Evolutionary conservation across 495 filamentous ascomycete genomes (phyloP).

Genomic region (Neurospora sp.): DNA sequence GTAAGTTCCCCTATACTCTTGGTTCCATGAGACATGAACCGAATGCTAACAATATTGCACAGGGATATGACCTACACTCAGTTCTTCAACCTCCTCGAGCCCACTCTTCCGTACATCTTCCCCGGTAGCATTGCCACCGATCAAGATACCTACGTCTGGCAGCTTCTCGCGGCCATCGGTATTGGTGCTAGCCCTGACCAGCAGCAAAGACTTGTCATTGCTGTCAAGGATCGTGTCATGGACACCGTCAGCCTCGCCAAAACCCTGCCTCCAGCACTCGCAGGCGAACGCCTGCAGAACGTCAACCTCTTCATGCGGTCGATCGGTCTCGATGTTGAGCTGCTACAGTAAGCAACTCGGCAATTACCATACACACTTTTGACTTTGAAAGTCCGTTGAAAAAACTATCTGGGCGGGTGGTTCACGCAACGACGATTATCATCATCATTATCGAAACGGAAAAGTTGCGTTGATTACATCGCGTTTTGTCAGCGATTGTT

Average conservation of each 20-base stretch:
- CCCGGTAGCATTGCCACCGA: constrained; percentile 69
- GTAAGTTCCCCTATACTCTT: constrained; percentile 33
- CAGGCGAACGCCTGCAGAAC: constrained; percentile 68
- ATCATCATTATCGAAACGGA: background rate
- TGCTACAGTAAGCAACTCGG: constrained; percentile 54
- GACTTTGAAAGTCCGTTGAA: background rate
- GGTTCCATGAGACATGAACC: background rate
- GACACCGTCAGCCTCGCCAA: constrained; percentile 83
- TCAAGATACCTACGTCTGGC: constrained; percentile 94
- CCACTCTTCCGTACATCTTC: constrained; percentile 73
- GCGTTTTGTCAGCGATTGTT: background rate
- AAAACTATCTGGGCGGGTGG: background rate
- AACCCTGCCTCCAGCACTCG: constrained; percentile 77
- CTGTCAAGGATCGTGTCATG: constrained; percentile 97
- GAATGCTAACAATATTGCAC: constrained; percentile 7
- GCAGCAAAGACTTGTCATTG: constrained; percentile 85
- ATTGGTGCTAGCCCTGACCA: constrained; percentile 87
- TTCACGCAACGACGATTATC: background rate
- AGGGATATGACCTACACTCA: constrained; percentile 61
- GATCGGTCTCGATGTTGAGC: constrained; percentile 92
- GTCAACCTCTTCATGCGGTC: constrained; percentile 98
- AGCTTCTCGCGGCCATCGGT: constrained; percentile 89
- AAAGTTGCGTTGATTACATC: background rate
- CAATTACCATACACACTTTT: background rate
- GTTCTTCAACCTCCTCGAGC: constrained; percentile 81